Conservation (phyloP, 129 eudicot species). For the Ambrosia trifida region DNA sequence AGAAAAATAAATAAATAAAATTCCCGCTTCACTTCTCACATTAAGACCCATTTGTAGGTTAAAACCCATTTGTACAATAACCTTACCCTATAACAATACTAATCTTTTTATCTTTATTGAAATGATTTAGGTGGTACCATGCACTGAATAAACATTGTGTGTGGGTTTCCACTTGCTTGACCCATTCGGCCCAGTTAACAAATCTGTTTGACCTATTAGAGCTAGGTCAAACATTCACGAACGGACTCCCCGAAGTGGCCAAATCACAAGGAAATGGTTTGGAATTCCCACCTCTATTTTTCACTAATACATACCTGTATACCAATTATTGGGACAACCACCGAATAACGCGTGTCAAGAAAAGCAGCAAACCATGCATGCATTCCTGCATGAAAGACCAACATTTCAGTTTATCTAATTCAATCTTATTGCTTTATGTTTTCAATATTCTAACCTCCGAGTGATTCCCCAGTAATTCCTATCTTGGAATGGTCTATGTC, state of each 20-base stretch:
- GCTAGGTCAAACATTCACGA: not conserved
- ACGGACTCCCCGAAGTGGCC: not conserved
- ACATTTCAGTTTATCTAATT: slow-evolving; percentile 5
- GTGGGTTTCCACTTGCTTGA: not conserved
- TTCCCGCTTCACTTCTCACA: too few species aligned
- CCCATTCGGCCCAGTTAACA: not conserved
- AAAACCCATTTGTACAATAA: too few species aligned
- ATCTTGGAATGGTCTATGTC: slow-evolving; percentile 77
- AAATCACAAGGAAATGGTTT: not conserved
- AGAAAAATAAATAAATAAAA: too few species aligned
- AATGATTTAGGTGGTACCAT: not conserved
- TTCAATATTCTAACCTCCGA: slow-evolving; percentile 66
- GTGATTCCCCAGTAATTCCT: slow-evolving; percentile 98
- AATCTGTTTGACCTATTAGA: not conserved
- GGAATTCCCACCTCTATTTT: not conserved
- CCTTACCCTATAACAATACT: not conserved
- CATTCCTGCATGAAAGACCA: slow-evolving; percentile 62
- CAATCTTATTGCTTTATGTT: slow-evolving; percentile 9
- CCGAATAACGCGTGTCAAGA: slow-evolving; percentile 84
- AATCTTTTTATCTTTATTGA: not conserved
- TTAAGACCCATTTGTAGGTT: too few species aligned
- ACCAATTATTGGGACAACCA: slow-evolving; percentile 88
- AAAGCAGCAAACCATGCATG: slow-evolving; percentile 97
- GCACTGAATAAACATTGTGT: not conserved
- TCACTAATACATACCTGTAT: slow-evolving; percentile 64